These are phyloP conservation scores for Colletotrichum liriopes DNA, from an alignment of 2,329 filamentous ascomycete genomes.

Conservation along the genomic window DNA sequence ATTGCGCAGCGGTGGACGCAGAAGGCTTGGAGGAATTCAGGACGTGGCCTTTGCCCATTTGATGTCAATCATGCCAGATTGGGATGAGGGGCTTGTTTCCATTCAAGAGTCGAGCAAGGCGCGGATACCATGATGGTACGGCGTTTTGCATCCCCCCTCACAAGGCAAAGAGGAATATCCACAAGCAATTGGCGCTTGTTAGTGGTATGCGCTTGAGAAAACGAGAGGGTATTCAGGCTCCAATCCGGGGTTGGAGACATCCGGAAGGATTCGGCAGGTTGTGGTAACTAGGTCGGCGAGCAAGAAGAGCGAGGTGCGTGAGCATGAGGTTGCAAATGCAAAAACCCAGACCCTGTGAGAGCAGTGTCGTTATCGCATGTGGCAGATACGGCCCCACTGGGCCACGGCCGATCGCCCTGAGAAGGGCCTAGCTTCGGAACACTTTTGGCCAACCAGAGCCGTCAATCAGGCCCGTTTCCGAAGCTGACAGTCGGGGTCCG, in stretches of 20 bases:
- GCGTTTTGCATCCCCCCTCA: neutral
- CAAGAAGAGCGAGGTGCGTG: neutral
- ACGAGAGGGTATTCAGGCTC: neutral
- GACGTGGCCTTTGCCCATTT: slow-evolving; percentile 9
- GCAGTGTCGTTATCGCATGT: slow-evolving; percentile 9
- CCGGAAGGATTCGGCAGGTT: neutral
- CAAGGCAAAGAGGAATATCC: neutral
- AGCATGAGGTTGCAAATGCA: neutral
- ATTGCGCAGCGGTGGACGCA: slow-evolving; percentile 15
- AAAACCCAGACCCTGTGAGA: neutral
- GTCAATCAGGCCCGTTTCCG: neutral
- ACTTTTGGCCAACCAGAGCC: neutral
- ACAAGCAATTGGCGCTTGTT: neutral
- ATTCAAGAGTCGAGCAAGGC: neutral
- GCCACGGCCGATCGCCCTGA: slow-evolving; percentile 17
- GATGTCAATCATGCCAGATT: neutral
- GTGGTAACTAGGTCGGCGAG: neutral
- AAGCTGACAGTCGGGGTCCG: slow-evolving; percentile 1
- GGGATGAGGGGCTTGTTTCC: neutral
- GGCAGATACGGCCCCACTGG: slow-evolving; percentile 18
- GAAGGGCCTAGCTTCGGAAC: slow-evolving; percentile 24
- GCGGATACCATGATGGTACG: neutral
- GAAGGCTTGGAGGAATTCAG: slow-evolving; percentile 21
- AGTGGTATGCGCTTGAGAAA: neutral
- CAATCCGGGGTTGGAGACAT: neutral